Evolutionary conservation across 176 grass and related monocot genomes (phyloP).

Genomic region (Zoysia japonica): DNA sequence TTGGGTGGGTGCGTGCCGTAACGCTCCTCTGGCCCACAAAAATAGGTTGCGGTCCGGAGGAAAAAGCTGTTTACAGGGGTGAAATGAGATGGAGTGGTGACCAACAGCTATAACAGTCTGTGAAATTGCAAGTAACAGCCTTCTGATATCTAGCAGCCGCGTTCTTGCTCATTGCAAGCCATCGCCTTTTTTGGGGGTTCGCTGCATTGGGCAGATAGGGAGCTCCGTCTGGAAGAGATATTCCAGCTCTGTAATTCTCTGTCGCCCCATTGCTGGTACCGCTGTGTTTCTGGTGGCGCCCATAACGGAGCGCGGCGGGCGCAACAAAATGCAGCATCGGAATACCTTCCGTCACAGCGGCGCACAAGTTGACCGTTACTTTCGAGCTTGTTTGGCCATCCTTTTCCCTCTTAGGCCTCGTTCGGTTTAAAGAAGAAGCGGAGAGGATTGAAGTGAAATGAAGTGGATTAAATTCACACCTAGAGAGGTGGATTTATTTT

Average conservation of each 20-base stretch:
- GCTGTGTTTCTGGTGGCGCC: too few relatives aligned
- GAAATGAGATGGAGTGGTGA: neutral
- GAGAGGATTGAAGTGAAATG: too few relatives aligned
- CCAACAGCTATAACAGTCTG: neutral
- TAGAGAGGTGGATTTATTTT: too few relatives aligned
- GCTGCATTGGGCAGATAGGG: neutral
- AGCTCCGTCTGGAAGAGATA: neutral
- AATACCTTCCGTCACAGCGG: neutral
- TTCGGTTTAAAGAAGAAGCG: too few relatives aligned
- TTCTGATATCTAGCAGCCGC: neutral
- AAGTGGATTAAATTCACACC: too few relatives aligned
- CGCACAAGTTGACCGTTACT: neutral
- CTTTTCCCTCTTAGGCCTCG: too few relatives aligned
- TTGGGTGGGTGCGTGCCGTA: slow-evolving; percentile 6
- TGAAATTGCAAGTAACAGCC: neutral
- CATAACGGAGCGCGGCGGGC: too few relatives aligned
- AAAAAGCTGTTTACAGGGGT: too few relatives aligned
- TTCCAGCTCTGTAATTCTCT: neutral
- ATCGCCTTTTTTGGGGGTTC: neutral
- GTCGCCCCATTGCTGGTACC: too few relatives aligned
- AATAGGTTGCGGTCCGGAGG: neutral
- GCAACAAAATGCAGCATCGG: slow-evolving; percentile 21
- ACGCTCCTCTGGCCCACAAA: neutral
- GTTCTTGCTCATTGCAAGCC: neutral
- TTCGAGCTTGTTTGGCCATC: neutral